A percentile compares a stretch with the other conserved stretches of the same genome.
These are phyloP conservation scores for Kitagawia praeruptora DNA, from an alignment of 129 eudicot genomes.

Conservation along the genomic window DNA sequence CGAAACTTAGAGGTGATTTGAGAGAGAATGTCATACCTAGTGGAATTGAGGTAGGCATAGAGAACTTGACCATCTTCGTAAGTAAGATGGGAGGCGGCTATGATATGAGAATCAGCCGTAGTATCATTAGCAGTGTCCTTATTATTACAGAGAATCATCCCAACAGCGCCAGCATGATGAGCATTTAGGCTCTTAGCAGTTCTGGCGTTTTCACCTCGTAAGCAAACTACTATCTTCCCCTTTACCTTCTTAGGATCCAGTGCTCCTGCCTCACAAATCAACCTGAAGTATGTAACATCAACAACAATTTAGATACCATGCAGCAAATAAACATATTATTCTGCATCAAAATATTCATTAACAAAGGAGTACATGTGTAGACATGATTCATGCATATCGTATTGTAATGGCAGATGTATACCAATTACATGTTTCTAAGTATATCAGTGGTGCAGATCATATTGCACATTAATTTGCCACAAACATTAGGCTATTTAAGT, in stretches of 20 bases:
- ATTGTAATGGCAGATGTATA: too few relatives aligned
- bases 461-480: background rate
- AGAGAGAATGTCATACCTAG: conserved; percentile 24
- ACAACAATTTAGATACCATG: background rate
- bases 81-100: conserved; percentile 9
- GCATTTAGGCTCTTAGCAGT: conserved; percentile 50
- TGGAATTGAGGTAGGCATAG: conserved; percentile 41
- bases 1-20: background rate
- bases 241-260: conserved; percentile 54
- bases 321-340: background rate
- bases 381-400: too few relatives aligned
- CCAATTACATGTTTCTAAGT: too few relatives aligned
- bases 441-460: background rate
- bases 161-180: conserved; percentile 57
- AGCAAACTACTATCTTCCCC: conserved; percentile 68
- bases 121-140: conserved; percentile 34
- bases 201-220: conserved; percentile 49
- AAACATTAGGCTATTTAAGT: background rate
- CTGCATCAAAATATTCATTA: background rate
- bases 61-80: conserved; percentile 34
- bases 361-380: background rate
- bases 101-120: conserved; percentile 48
- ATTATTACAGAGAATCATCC: conserved; percentile 67
- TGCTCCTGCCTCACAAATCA: conserved; percentile 37
- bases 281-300: conserved; percentile 22